A percentile compares a stretch with the other conserved stretches of the same genome.
Conservation (phyloP, 805 yeast species). For the Kazachstania kunashirensis region DNA sequence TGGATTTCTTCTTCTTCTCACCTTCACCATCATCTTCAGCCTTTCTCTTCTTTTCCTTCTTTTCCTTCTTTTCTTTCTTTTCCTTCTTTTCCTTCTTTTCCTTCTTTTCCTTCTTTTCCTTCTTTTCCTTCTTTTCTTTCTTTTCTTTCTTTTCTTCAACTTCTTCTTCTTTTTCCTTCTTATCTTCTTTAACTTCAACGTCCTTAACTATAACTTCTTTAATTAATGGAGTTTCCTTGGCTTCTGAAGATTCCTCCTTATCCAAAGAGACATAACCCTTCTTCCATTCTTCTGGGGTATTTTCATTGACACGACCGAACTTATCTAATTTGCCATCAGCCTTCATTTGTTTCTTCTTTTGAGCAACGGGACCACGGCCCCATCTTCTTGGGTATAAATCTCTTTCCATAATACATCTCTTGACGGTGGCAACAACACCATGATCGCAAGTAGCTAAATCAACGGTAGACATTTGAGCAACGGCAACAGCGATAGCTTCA, state of each 20-base stretch:
- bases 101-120: constrained; percentile 47
- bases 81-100: constrained; percentile 38
- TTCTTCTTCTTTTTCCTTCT: constrained; percentile 43
- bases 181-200: constrained; percentile 41
- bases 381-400: constrained; percentile 99
- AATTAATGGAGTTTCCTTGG: constrained; percentile 34
- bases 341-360: constrained; percentile 96
- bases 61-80: constrained; percentile 32
- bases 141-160: constrained; percentile 47
- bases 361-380: constrained; percentile 98
- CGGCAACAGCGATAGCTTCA: constrained; percentile 97
- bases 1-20: constrained; percentile 35
- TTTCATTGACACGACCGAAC: constrained; percentile 86
- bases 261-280: constrained; percentile 64
- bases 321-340: constrained; percentile 95
- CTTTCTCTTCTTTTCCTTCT: constrained; percentile 30
- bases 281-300: constrained; percentile 91
- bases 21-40: constrained; percentile 26
- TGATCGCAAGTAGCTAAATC: constrained; percentile 95
- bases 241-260: constrained; percentile 32
- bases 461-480: constrained; percentile 98
- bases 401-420: constrained; percentile 99
- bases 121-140: constrained; percentile 38
- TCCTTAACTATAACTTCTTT: constrained; percentile 33
- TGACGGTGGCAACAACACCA: constrained; percentile 96